Evolutionary conservation across 202 grass and related monocot genomes (phyloP).

Genomic region (Bolboschoenoplectus hybrid): DNA sequence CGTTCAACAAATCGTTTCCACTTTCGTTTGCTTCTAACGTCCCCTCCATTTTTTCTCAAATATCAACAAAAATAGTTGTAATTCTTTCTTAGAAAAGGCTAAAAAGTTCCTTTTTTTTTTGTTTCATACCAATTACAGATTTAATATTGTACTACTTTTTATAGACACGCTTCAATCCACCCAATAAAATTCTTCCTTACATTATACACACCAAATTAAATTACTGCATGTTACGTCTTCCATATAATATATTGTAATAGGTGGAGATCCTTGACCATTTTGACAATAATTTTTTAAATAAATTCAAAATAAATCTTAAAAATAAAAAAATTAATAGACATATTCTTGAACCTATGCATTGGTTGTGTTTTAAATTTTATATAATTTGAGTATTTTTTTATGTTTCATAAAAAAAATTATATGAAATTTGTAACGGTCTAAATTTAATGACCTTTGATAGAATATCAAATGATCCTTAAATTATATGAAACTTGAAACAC

Average conservation of each 20-base stretch:
- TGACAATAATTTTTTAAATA: too few species aligned
- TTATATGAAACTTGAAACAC: too few species aligned
- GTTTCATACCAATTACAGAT: constrained; percentile 1
- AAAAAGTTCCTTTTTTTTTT: background rate
- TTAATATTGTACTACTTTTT: background rate
- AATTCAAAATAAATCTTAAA: too few species aligned
- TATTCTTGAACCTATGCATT: background rate
- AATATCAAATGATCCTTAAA: too few species aligned
- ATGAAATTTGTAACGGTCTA: too few species aligned
- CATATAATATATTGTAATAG: background rate
- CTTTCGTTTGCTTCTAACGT: constrained; percentile 15
- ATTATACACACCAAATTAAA: background rate
- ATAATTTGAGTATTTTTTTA: too few species aligned
- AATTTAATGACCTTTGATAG: too few species aligned
- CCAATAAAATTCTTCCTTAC: background rate
- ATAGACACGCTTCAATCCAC: background rate
- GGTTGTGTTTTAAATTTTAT: too few species aligned
- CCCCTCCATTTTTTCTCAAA: background rate
- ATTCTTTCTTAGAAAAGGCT: background rate
- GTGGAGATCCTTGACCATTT: too few species aligned
- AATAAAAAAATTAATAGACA: too few species aligned
- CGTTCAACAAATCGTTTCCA: constrained; percentile 22
- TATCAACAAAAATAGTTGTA: background rate
- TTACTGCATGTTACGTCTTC: background rate
- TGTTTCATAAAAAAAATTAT: too few species aligned